Base-by-base conservation (phyloP, 805 yeast species). In the Saccharomycopsis olivae region DNA sequence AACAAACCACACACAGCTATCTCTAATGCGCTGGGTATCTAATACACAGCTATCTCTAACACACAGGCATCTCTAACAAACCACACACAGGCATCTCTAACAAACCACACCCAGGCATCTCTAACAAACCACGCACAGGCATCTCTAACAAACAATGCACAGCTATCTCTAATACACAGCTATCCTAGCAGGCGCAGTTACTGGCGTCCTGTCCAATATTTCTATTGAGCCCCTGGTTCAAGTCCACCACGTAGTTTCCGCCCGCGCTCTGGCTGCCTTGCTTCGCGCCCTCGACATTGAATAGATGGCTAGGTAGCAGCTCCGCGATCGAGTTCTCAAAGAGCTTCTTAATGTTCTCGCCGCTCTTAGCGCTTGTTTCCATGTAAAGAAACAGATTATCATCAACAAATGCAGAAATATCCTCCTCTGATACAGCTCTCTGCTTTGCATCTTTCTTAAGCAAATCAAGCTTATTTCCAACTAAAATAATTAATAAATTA, bases 381-480 rank as follows among this genome's bases (percentile, higher is more conserved):
- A 60, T 62, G 48, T 68, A 72, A 20, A 71, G 46, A 28, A 74
- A 59, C 4, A 68, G 69, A 17, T 68, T 62, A 46, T 73, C 79
- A 39, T 61, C 64, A 11, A 78, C 78, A 52, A 78, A 40, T 13
- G 35, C 47, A 47, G 40, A 54, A 52, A 1, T 63, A 47, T 60
- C 56, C 23, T 57, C 58, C 15, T 43, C 47, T 5, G 59, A 53
- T 15, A 69, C 65, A 45, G 68, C 61, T 38, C 87, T 57, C 23
- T 65, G 61, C 6, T 48, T 41, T 9, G 31, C 29, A 3, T 33
- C 46, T 1, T 52, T 46, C 20, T 56, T 53, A 27, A 66, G 55
- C 35, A 87, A 57, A 58, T 92, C 98, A 3, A 61, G 51, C 59
- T 92, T 92, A 58, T 86, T 92, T 0, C 97, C 98, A 3, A 89